Evolutionary conservation across 352 stramenopile species (phyloP).

Genomic region (Pythium dissotocum): DNA sequence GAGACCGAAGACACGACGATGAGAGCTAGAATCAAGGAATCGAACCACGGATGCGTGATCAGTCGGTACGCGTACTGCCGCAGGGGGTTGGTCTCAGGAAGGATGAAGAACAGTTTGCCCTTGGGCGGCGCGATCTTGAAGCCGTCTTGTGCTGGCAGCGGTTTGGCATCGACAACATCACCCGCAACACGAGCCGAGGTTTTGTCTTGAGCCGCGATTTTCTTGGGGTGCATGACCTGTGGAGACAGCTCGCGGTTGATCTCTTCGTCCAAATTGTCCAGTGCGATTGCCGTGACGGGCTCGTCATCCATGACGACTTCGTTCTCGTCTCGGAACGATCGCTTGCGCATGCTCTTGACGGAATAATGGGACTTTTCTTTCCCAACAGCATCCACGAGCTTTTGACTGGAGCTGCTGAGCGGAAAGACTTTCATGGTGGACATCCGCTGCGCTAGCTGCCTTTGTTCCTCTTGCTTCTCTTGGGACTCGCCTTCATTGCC

Average conservation of each 20-base stretch:
- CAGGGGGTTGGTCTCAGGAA: conserved; percentile 43
- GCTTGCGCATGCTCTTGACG: background rate
- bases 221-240: background rate
- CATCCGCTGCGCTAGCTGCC: conserved; percentile 55
- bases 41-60: conserved; percentile 73
- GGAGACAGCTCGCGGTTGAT: conserved; percentile 35
- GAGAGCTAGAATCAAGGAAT: conserved; percentile 76
- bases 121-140: conserved; percentile 24
- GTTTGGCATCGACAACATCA: too few relatives aligned
- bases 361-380: conserved; percentile 16
- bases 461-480: conserved; percentile 53
- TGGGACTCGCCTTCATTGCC: conserved; percentile 45
- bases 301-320: conserved; percentile 15
- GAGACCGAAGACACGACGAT: conserved; percentile 84
- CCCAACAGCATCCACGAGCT: background rate
- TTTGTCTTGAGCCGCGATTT: background rate
- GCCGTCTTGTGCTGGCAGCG: background rate
- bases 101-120: conserved; percentile 48
- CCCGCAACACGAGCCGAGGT: background rate
- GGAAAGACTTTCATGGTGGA: conserved; percentile 59
- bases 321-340: background rate
- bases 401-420: conserved; percentile 2
- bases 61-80: conserved; percentile 44
- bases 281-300: conserved; percentile 26
- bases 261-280: conserved; percentile 42